These are phyloP conservation scores for Pichia occidentalis DNA, from an alignment of 805 yeast species.

Conservation along the genomic window DNA sequence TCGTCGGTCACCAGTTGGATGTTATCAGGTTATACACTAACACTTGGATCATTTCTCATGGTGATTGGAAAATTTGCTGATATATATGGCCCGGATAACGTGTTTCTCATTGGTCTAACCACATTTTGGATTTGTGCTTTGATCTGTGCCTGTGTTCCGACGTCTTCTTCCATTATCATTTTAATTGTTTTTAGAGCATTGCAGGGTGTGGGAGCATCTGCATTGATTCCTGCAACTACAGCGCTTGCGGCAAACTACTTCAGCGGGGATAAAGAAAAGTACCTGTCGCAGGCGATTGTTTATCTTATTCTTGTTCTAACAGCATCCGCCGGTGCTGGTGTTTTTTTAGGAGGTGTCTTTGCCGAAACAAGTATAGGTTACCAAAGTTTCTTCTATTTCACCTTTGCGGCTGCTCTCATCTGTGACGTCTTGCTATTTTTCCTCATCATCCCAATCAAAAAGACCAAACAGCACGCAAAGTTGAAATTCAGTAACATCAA, in stretches of 20 bases:
- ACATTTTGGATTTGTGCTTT: slow-evolving; percentile 24
- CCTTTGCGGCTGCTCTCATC: slow-evolving; percentile 27
- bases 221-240: slow-evolving; percentile 31
- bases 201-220: slow-evolving; percentile 40
- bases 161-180: slow-evolving; percentile 27
- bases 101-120: slow-evolving; percentile 23
- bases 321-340: slow-evolving; percentile 34
- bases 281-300: slow-evolving; percentile 14
- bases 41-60: slow-evolving; percentile 39
- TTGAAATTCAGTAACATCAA: slow-evolving; percentile 28
- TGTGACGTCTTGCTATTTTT: slow-evolving; percentile 18
- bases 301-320: slow-evolving; percentile 19
- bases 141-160: slow-evolving; percentile 31
- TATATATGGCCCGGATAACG: slow-evolving; percentile 33
- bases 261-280: slow-evolving; percentile 12
- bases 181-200: slow-evolving; percentile 38
- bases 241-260: slow-evolving; percentile 22
- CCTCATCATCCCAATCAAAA: slow-evolving; percentile 26
- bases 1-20: slow-evolving; percentile 36
- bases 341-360: slow-evolving; percentile 41
- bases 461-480: slow-evolving; percentile 22
- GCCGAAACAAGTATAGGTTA: slow-evolving; percentile 33
- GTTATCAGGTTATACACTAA: slow-evolving; percentile 37
- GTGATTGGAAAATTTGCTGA: slow-evolving; percentile 38
- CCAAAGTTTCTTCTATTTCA: slow-evolving; percentile 33